Evolutionary conservation across 2,329 filamentous ascomycete genomes (phyloP).

Genomic region (Hypoxylon sp.): DNA sequence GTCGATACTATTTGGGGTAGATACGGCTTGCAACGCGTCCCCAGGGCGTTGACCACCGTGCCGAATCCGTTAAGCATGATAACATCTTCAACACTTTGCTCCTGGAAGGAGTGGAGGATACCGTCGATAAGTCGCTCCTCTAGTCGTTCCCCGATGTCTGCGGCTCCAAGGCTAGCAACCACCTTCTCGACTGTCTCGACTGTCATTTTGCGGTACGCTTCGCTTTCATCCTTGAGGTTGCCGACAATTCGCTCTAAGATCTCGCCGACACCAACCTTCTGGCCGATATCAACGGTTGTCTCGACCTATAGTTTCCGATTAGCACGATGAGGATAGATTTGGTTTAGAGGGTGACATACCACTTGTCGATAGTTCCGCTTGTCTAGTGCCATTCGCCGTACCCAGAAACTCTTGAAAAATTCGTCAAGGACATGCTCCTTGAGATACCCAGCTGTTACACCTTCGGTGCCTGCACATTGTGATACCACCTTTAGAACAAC

Average conservation of each 20-base stretch:
- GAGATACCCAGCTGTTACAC: conserved; percentile 92
- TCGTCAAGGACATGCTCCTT: conserved; percentile 95
- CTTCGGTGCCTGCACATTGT: conserved; percentile 92
- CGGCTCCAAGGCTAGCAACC: conserved; percentile 89
- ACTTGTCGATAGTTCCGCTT: conserved; percentile 98
- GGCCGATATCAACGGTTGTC: conserved; percentile 94
- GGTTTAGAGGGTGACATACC: no score
- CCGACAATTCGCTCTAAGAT: conserved; percentile 92
- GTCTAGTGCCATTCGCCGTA: conserved; percentile 93
- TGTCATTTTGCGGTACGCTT: conserved; percentile 98
- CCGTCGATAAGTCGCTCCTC: conserved; percentile 96
- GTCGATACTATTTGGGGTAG: conserved; percentile 96
- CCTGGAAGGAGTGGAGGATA: conserved; percentile 95
- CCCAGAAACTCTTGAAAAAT: conserved; percentile 99
- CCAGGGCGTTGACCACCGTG: conserved; percentile 94
- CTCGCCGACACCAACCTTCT: conserved; percentile 97
- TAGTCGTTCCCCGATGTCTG: conserved; percentile 89
- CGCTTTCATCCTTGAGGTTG: conserved; percentile 97
- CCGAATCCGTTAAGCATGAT: conserved; percentile 98
- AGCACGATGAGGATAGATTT: no score
- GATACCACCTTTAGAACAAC: conserved; percentile 97
- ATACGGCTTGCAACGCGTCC: conserved; percentile 93
- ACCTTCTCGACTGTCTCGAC: conserved; percentile 98
- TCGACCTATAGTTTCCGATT: conserved; percentile 77
- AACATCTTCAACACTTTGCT: conserved; percentile 95